Evolutionary conservation across 495 filamentous ascomycete genomes (phyloP).

Genomic region (Annulohypoxylon nitens): DNA sequence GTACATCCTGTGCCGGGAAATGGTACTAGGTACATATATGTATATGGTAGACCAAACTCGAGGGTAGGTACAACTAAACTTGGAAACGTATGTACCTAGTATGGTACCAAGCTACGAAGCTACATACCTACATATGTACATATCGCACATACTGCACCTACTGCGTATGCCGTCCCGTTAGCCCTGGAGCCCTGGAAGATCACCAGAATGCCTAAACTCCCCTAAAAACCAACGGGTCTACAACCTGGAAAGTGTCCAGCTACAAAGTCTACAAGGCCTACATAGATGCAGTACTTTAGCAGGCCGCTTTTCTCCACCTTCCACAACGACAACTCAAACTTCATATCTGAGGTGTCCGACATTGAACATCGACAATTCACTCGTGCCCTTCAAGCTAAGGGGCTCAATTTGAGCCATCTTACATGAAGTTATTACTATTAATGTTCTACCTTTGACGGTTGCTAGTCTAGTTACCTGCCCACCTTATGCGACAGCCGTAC

Average conservation of each 20-base stretch:
- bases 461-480: conserved; percentile 6
- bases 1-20: not conserved
- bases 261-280: no score
- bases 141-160: not conserved
- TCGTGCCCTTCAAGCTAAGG: conserved; percentile 32
- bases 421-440: conserved; percentile 27
- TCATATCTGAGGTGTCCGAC: conserved; percentile 35
- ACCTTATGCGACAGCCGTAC: conserved; percentile 38
- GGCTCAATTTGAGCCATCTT: conserved; percentile 44
- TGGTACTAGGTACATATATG: not conserved
- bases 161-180: conserved; percentile 35
- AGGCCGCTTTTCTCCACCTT: conserved; percentile 45
- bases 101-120: not conserved
- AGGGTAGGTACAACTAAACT: not conserved
- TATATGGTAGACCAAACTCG: not conserved
- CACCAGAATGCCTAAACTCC: conserved; percentile 44
- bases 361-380: conserved; percentile 25
- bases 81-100: no score
- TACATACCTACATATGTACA: conserved; percentile 24
- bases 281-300: not conserved
- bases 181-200: conserved; percentile 42
- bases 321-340: conserved; percentile 49
- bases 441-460: conserved; percentile 24
- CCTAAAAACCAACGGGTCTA: conserved; percentile 30
- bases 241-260: not conserved